These are phyloP conservation scores for Yueomyces sp. DNA, from an alignment of 805 yeast genomes.

Conservation along the genomic window DNA sequence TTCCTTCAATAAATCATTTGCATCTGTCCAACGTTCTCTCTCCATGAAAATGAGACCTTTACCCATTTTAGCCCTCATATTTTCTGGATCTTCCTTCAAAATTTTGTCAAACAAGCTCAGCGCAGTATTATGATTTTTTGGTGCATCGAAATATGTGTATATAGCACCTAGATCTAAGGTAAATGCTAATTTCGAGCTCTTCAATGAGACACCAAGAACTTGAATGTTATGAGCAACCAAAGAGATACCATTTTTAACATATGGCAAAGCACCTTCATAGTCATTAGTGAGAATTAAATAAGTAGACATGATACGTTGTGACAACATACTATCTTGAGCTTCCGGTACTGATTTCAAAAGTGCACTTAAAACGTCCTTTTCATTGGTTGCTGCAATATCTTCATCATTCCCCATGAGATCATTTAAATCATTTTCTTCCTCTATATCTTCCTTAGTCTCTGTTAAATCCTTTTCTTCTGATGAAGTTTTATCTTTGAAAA, in stretches of 20 bases:
- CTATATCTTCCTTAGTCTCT: conserved; percentile 8
- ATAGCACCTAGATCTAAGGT: conserved; percentile 57
- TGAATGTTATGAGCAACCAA: conserved; percentile 36
- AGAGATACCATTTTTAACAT: conserved; percentile 47
- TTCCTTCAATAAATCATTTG: conserved; percentile 36
- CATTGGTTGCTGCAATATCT: conserved; percentile 7
- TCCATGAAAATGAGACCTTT: conserved; percentile 69
- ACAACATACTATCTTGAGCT: conserved; percentile 38
- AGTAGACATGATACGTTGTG: conserved; percentile 50
- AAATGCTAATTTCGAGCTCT: conserved; percentile 42
- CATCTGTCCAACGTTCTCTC: conserved; percentile 41
- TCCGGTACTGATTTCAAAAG: conserved; percentile 39
- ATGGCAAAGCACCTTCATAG: conserved; percentile 47
- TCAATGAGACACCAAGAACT: conserved; percentile 34
- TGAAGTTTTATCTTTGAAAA: conserved; percentile 5
- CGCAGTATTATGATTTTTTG: conserved; percentile 73
- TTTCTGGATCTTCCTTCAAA: conserved; percentile 31
- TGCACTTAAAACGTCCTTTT: conserved; percentile 36
- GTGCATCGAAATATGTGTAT: conserved; percentile 80
- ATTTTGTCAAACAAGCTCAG: conserved; percentile 54
- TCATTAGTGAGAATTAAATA: conserved; percentile 48
- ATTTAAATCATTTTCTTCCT: conserved; percentile 14
- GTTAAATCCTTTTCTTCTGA: conserved; percentile 5
- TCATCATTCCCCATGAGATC: conserved; percentile 17
- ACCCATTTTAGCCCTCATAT: conserved; percentile 61